phyloP scores from a whole-genome alignment of 1,139 yeast genomes.

The Kodamaea sp. region DNA sequence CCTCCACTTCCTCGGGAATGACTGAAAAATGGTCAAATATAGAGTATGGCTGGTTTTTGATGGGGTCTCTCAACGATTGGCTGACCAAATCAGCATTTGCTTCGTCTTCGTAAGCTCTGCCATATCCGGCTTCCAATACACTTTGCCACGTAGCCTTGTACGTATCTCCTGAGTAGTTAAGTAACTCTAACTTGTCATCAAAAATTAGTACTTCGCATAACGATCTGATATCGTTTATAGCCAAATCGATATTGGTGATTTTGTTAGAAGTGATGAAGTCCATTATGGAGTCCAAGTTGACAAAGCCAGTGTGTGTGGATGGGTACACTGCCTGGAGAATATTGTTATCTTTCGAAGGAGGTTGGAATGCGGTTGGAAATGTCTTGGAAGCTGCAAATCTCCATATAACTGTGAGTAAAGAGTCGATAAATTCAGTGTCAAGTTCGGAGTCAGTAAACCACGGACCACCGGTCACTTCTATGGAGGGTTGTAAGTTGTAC shows the following conservation, averaged over 20 bases:
- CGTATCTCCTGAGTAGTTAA: conserved; percentile 47
- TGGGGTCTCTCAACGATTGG: conserved; percentile 12
- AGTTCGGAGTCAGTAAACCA: conserved; percentile 98
- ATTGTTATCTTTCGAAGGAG: conserved; percentile 37
- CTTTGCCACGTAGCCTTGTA: conserved; percentile 64
- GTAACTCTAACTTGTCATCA: conserved; percentile 81
- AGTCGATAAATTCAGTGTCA: conserved; percentile 90
- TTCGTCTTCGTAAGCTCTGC: conserved; percentile 36
- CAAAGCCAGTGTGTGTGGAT: conserved; percentile 55
- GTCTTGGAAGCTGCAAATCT: conserved; percentile 75
- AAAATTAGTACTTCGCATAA: conserved; percentile 85
- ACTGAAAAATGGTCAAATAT: conserved; percentile 39
- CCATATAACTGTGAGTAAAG: conserved; percentile 84
- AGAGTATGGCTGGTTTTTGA: conserved; percentile 27
- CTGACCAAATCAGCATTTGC: conserved; percentile 14
- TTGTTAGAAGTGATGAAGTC: conserved; percentile 74
- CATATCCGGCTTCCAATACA: conserved; percentile 62
- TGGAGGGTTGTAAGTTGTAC: conserved; percentile 87
- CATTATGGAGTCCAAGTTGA: conserved; percentile 69
- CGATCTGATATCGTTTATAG: conserved; percentile 70
- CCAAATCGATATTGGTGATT: conserved; percentile 80
- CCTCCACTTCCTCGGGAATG: conserved; percentile 34
- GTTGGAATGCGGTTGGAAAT: conserved; percentile 68
- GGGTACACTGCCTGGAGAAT: conserved; percentile 44
- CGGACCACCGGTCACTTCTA: conserved; percentile 98